Evolutionary conservation across 2,329 filamentous ascomycete species (phyloP).

Genomic region (Phialophora verrucosa): DNA sequence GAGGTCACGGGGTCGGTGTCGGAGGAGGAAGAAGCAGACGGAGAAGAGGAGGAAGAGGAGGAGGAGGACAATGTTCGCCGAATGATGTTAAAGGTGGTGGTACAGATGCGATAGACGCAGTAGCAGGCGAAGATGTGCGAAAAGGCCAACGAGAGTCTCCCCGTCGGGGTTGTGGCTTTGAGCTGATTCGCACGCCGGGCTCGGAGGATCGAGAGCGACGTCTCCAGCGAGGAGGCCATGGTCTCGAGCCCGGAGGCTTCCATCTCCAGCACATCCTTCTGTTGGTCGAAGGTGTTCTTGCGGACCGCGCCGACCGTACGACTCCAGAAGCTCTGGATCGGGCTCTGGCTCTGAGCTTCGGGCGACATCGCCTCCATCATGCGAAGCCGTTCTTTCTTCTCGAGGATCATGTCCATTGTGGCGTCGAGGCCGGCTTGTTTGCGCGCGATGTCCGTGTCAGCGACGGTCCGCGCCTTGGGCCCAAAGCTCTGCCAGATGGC

Average conservation of each 20-base stretch:
- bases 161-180: slow-evolving; percentile 69
- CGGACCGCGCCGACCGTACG: slow-evolving; percentile 72
- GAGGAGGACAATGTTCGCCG: slow-evolving; percentile 58
- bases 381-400: slow-evolving; percentile 71
- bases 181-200: slow-evolving; percentile 67
- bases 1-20: slow-evolving; percentile 83
- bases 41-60: slow-evolving; percentile 58
- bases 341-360: slow-evolving; percentile 42
- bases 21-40: slow-evolving; percentile 58
- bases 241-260: slow-evolving; percentile 80
- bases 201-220: slow-evolving; percentile 68
- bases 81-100: slow-evolving; percentile 71
- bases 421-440: slow-evolving; percentile 81
- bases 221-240: slow-evolving; percentile 74
- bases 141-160: slow-evolving; percentile 67
- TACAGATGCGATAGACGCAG: slow-evolving; percentile 80
- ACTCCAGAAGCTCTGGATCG: slow-evolving; percentile 66
- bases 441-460: slow-evolving; percentile 74
- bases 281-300: slow-evolving; percentile 59
- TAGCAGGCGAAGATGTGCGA: slow-evolving; percentile 77
- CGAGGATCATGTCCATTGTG: slow-evolving; percentile 76
- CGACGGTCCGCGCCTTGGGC: slow-evolving; percentile 67
- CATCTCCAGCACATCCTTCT: slow-evolving; percentile 64
- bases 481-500: slow-evolving; percentile 84
- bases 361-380: slow-evolving; percentile 70